Conservation (phyloP, 768 basidiomycete species). For the Amanita jacksonii region DNA sequence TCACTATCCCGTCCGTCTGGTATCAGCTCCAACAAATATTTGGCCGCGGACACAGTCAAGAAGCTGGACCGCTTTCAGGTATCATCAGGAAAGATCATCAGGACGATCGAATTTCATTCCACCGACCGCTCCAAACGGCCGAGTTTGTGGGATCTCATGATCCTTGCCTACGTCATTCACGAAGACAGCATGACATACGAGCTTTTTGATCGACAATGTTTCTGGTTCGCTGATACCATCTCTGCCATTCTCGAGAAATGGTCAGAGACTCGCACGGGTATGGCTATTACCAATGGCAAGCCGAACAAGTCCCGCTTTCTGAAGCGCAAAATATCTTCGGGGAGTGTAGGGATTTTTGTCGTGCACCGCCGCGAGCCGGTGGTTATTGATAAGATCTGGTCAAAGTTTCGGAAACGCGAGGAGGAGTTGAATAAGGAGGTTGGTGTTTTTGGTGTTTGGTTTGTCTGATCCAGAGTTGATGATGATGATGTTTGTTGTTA, state of each 20-base stretch:
- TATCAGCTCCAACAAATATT: not conserved
- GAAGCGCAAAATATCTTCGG: not conserved
- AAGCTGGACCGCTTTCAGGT: not conserved
- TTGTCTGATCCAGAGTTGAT: too few relatives aligned
- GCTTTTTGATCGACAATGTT: not conserved
- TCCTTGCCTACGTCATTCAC: not conserved
- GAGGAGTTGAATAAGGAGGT: not conserved
- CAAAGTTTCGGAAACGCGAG: not conserved
- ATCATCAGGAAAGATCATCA: not conserved
- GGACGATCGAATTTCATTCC: not conserved
- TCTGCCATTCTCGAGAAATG: not conserved
- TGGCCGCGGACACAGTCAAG: not conserved
- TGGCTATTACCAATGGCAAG: not conserved
- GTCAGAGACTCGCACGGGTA: too few relatives aligned
- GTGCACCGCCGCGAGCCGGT: not conserved
- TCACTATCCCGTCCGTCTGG: not conserved
- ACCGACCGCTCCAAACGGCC: not conserved
- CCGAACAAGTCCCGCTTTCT: not conserved
- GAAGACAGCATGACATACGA: not conserved
- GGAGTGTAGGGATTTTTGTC: not conserved
- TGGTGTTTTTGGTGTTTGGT: not conserved
- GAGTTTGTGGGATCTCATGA: slow-evolving; percentile 1
- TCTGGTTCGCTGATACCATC: slow-evolving; percentile 1
- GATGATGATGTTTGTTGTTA: not conserved
- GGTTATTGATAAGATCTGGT: not conserved